Evolutionary conservation across 495 filamentous ascomycete genomes (phyloP), one percentile per base, ranked within the genome.

Genomic region (Beverwykella pulmonaria): DNA sequence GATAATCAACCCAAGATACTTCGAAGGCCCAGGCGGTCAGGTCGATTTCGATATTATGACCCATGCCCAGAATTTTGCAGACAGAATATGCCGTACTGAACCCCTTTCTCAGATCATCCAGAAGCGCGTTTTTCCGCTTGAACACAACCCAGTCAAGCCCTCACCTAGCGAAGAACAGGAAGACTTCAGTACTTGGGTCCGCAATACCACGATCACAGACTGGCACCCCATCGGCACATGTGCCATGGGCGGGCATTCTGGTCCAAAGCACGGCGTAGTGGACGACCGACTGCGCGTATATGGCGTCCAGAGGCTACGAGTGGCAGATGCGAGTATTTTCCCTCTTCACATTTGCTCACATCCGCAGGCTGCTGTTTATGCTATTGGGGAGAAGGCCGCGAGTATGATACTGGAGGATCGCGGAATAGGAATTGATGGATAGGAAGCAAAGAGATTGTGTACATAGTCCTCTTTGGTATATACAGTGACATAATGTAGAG

Each of bases 1-100:
- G 6, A 46, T 76, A 27, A 83, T 84, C 27, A 70, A 84, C 55
- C 82, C 82, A 0, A 47, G 67, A 36, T 84, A 84, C 56, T 81
- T 78, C 60, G 41, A 61, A 1, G 78, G 77, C 0, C 9, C 54
- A 0, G 72, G 76, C 20, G 74, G 77, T 14, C 58, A 74, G n/a
- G 52, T 82, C 12, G 84, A 86, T 50, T 73, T 80, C 26, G 73
- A 76, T 9, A 72, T 79, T 44, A 80, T 82, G 74, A 55, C 70
- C 1, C 68, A 76, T 1, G 77, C 73, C 23, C 75, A 79, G 44
- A 71, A 57, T 2, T 82, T 84, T 47, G 72, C 77, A 0, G 74
- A 83, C 23, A 76, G 71, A 62, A 83, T 84, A 29, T 78, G 73
- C 54, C 44, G 53, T 6, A 79, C 79, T 0, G 25, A 73, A 32